Conservation (phyloP, 352 stramenopile genomes). For the Blastocystis sp. region DNA sequence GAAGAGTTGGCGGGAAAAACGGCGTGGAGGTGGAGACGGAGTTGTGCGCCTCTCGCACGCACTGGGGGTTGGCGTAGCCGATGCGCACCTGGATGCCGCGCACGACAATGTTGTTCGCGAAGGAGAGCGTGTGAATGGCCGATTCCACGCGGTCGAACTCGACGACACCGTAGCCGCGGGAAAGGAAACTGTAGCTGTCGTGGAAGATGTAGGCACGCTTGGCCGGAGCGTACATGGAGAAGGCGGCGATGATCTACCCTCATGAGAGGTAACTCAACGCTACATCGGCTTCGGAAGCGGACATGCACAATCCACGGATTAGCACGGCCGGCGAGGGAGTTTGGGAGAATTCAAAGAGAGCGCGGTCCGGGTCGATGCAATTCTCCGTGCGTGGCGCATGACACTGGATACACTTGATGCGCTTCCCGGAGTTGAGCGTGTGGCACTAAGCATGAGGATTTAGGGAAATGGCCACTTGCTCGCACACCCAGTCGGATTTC, state of each 20-base stretch:
- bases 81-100: constrained; percentile 37
- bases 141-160: constrained; percentile 46
- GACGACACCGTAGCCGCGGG: constrained; percentile 52
- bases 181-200: constrained; percentile 49
- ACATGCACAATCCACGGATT: constrained; percentile 4
- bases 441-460: not conserved
- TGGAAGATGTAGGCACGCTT: constrained; percentile 35
- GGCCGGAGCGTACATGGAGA: constrained; percentile 28
- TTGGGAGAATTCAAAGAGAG: constrained; percentile 42
- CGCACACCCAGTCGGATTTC: constrained; percentile 58
- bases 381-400: constrained; percentile 15
- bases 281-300: constrained; percentile 36
- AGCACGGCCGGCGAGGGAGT: constrained; percentile 19
- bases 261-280: not conserved
- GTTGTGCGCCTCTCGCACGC: constrained; percentile 17
- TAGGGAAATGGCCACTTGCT: not conserved
- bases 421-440: not conserved
- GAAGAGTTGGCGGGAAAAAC: not conserved
- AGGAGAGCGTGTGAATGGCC: constrained; percentile 1
- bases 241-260: constrained; percentile 12
- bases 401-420: constrained; percentile 17
- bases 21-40: not conserved
- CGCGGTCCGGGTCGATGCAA: constrained; percentile 28
- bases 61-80: constrained; percentile 49
- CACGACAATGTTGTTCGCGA: not conserved